A percentile compares a stretch with the other conserved stretches of the same genome.
These are phyloP conservation scores for Trichomonascaceae sp. DNA, from an alignment of 1,139 yeast genomes.

Conservation along the genomic window DNA sequence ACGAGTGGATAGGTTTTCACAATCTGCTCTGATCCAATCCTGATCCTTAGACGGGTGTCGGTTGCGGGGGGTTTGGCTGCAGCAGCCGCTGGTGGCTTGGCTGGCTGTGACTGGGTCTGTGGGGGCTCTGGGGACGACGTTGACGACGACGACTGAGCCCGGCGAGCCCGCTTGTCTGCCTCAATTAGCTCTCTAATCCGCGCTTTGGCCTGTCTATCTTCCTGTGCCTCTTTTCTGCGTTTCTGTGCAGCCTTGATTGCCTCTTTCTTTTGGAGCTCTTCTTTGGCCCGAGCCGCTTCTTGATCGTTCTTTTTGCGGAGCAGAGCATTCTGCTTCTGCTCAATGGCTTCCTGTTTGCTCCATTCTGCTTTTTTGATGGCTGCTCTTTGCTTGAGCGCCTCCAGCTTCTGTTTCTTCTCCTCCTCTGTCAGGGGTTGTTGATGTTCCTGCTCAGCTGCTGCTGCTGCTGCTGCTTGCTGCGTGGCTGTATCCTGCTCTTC, in stretches of 20 bases:
- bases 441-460: slow-evolving; percentile 6
- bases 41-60: slow-evolving; percentile 14
- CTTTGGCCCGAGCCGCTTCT: slow-evolving; percentile 19
- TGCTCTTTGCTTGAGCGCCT: slow-evolving; percentile 19
- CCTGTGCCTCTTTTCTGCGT: slow-evolving; percentile 21
- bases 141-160: slow-evolving; percentile 11
- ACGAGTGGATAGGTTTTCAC: slow-evolving; percentile 20
- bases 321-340: slow-evolving; percentile 19
- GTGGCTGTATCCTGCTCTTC: slow-evolving; percentile 3
- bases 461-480: slow-evolving; percentile 2
- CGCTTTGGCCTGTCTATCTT: slow-evolving; percentile 24
- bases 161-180: slow-evolving; percentile 25
- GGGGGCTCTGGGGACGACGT: slow-evolving; percentile 2
- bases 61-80: slow-evolving; percentile 8
- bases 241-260: slow-evolving; percentile 24
- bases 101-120: slow-evolving; percentile 4
- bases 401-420: slow-evolving; percentile 21
- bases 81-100: slow-evolving; percentile 5
- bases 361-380: slow-evolving; percentile 19
- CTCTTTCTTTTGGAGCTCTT: slow-evolving; percentile 23
- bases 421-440: slow-evolving; percentile 18
- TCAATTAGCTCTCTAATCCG: slow-evolving; percentile 25
- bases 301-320: slow-evolving; percentile 22
- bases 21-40: slow-evolving; percentile 12
- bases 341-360: slow-evolving; percentile 21